Conservation (phyloP, 306 rosid genomes). For the Castanea sativa region DNA sequence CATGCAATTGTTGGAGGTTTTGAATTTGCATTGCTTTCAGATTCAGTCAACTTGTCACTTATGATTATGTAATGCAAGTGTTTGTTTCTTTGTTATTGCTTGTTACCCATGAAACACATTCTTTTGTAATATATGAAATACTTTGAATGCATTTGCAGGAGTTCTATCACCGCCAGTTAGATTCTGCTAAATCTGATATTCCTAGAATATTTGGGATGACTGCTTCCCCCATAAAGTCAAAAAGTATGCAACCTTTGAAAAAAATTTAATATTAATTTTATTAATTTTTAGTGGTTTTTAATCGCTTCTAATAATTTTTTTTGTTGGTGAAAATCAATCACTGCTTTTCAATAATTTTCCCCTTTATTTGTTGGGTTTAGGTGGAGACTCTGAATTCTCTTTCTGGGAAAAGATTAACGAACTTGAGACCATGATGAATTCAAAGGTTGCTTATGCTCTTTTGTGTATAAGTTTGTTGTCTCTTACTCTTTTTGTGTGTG, state of each 20-base stretch:
- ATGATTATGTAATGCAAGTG: constrained; percentile 2
- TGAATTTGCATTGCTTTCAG: background rate
- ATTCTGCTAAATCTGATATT: constrained; percentile 37
- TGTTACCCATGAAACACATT: constrained; percentile 1
- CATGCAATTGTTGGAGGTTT: constrained; percentile 3
- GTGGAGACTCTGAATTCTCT: constrained; percentile 39
- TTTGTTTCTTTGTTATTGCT: background rate
- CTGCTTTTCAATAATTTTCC: constrained; percentile 13
- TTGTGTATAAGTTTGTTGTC: background rate
- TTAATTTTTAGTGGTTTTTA: constrained; percentile 4
- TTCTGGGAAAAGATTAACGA: constrained; percentile 46
- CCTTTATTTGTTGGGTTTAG: constrained; percentile 34
- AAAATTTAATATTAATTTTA: background rate
- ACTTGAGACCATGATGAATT: constrained; percentile 66
- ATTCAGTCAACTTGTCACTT: background rate
- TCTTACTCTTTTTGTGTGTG: background rate
- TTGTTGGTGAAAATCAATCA: background rate
- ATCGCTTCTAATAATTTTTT: background rate
- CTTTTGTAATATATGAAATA: constrained; percentile 13
- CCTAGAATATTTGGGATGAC: constrained; percentile 93
- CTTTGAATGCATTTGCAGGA: constrained; percentile 53
- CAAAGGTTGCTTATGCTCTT: constrained; percentile 60
- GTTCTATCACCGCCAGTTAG: constrained; percentile 58
- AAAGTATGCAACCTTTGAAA: constrained; percentile 44
- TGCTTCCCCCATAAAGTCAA: constrained; percentile 82